phyloP scores from a whole-genome alignment of 768 basidiomycete genomes.

The Leccinum fibrillosum region DNA sequence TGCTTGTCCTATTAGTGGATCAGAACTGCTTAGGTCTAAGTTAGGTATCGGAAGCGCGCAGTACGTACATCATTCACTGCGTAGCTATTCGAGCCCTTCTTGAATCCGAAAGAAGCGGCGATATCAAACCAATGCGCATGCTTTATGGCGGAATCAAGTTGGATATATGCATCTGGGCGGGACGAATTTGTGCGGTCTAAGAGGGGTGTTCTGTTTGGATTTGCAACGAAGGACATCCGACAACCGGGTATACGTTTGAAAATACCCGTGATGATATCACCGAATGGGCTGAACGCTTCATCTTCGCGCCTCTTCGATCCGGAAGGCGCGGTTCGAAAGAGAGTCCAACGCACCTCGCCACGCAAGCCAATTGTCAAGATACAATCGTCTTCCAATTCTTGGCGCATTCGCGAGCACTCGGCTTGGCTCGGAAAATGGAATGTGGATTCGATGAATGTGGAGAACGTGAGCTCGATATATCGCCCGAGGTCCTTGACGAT shows the following conservation, averaged over 20 bases:
- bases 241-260: neutral
- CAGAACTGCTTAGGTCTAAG: neutral
- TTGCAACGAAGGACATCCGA: neutral
- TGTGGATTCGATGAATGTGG: neutral
- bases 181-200: neutral
- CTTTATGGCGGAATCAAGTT: neutral
- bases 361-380: neutral
- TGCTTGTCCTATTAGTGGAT: constrained; percentile 3
- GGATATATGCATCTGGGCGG: neutral
- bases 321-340: neutral
- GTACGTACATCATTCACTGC: neutral
- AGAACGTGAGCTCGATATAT: neutral
- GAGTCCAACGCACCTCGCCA: neutral
- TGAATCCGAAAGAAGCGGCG: neutral
- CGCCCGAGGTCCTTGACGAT: neutral
- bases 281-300: neutral
- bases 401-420: neutral
- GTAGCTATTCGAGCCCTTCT: neutral
- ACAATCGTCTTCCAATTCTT: neutral
- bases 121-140: neutral
- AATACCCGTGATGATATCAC: neutral
- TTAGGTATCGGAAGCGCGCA: neutral
- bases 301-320: neutral
- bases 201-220: neutral
- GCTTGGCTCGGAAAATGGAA: neutral